Percentiles rank a stretch among this genome's conserved stretches.
These are phyloP conservation scores for Monarda citriodora DNA, from an alignment of 305 asterid species.

Conservation along the genomic window DNA sequence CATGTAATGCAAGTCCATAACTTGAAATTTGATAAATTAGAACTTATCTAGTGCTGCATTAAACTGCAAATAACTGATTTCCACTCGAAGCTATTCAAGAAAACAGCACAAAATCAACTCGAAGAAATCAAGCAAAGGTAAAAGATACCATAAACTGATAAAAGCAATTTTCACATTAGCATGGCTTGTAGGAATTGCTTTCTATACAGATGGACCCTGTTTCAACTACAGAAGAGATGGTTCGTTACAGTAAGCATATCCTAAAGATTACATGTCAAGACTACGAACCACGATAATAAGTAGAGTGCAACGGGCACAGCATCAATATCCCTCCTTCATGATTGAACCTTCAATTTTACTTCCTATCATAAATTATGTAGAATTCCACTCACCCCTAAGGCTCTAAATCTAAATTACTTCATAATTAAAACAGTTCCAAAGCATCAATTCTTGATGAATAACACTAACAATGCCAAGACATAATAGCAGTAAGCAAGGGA, in stretches of 20 bases:
- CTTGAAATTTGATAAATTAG: background rate
- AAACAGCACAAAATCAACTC: slow-evolving; percentile 2
- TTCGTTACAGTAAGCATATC: background rate
- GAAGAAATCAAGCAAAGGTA: slow-evolving; percentile 4
- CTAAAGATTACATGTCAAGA: background rate
- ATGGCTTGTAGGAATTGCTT: background rate
- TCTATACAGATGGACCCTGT: background rate
- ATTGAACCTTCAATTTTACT: too few relatives aligned
- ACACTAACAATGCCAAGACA: background rate
- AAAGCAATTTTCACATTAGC: background rate
- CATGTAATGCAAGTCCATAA: background rate
- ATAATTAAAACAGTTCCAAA: too few relatives aligned
- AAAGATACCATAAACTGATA: background rate
- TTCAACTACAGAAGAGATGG: background rate
- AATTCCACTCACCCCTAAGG: too few relatives aligned
- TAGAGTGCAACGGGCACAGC: too few relatives aligned
- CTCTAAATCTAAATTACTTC: background rate
- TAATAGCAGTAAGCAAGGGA: background rate
- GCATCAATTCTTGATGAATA: background rate
- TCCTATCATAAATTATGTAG: too few relatives aligned
- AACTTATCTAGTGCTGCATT: background rate
- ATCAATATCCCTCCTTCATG: too few relatives aligned
- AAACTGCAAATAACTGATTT: slow-evolving; percentile 1
- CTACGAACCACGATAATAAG: background rate
- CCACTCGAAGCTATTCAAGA: background rate